Base-by-base conservation (phyloP, 495 filamentous ascomycete genomes). In the Penicillium verhagenii region DNA sequence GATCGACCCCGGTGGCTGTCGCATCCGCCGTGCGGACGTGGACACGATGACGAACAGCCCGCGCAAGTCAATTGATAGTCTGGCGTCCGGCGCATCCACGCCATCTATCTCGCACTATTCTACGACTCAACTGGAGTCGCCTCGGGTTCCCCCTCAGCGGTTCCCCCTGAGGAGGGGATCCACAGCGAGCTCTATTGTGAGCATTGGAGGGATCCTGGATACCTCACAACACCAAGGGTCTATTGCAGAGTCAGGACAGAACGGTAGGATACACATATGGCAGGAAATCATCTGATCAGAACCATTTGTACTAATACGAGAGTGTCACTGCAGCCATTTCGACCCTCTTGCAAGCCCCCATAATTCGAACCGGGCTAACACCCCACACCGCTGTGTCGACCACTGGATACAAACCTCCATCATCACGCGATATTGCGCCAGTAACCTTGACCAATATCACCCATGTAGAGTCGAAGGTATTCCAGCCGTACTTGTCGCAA, bases 391-490 rank as follows among this genome's bases (percentile, higher is more conserved):
- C 86, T 3, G 81, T 84, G 5, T 76, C 89, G 0, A 71, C 83
- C 6, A 85, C 83, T 54, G 75, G 85, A 33, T 90, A 91, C 60
- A 92, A 86, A 52, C 85, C 89, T 6, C 94, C 94, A 0, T 92
- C 90, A n/a, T 77, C 92, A 6, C 84, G 83, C 72, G 94, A 99
- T 68, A 99, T 99, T 44, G 92, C 94, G 0, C 93, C 94, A 0
- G 94, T 99, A 7, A 88, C 90, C 0, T 76, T 99, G 50, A 92
- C 93, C 5, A 96, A 95, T 52, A 92, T 97, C 47, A 83, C 86
- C 1, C 88, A 88, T 59, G 80, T 97, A 28, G 90, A 97, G 14
- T 64, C 83, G 0, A 82, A 86, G 52, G 85, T 83, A 19, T 97
- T 99, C 69, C 84, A 84, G 38, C 77, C 87, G 2, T 99, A 97